phyloP scores from a whole-genome alignment of 352 stramenopile genomes.

The Thraustotheca clavata region DNA sequence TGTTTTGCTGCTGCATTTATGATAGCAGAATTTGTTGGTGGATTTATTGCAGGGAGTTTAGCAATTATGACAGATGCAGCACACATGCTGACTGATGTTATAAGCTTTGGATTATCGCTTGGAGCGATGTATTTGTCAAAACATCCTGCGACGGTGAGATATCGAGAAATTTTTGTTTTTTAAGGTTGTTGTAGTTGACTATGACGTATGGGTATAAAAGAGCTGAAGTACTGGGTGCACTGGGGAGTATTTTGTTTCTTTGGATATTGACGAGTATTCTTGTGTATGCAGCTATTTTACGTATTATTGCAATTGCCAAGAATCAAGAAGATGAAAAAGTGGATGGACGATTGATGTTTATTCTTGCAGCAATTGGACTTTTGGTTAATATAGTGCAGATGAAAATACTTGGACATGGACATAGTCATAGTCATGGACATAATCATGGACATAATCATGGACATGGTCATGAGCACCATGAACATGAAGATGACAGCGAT shows the following conservation, averaged over 20 bases:
- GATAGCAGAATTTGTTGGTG: slow-evolving; percentile 91
- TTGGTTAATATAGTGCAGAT: slow-evolving; percentile 93
- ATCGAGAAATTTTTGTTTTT: too few relatives aligned
- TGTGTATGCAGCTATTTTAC: slow-evolving; percentile 83
- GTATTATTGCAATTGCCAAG: slow-evolving; percentile 52
- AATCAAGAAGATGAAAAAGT: slow-evolving; percentile 42
- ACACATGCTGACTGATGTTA: slow-evolving; percentile 69
- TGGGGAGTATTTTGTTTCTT: slow-evolving; percentile 92
- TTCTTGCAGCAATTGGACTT: slow-evolving; percentile 90
- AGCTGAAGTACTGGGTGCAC: slow-evolving; percentile 93
- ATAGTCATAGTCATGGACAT: slow-evolving; percentile 36
- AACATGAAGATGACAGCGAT: slow-evolving; percentile 23
- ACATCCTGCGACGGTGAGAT: slow-evolving; percentile 30
- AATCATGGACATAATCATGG: slow-evolving; percentile 39
- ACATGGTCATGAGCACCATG: slow-evolving; percentile 32
- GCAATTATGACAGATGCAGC: slow-evolving; percentile 92
- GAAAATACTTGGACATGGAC: slow-evolving; percentile 80
- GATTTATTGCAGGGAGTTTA: slow-evolving; percentile 89
- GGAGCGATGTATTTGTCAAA: slow-evolving; percentile 70
- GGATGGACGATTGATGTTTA: slow-evolving; percentile 93
- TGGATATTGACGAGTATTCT: slow-evolving; percentile 90
- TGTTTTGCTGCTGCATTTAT: slow-evolving; percentile 91
- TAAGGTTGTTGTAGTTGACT: too few relatives aligned
- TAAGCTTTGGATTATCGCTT: slow-evolving; percentile 71
- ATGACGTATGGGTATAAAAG: slow-evolving; percentile 95